These are phyloP conservation scores for Phyllostachys edulis DNA, from an alignment of 176 grass and related monocot species.

Conservation along the genomic window DNA sequence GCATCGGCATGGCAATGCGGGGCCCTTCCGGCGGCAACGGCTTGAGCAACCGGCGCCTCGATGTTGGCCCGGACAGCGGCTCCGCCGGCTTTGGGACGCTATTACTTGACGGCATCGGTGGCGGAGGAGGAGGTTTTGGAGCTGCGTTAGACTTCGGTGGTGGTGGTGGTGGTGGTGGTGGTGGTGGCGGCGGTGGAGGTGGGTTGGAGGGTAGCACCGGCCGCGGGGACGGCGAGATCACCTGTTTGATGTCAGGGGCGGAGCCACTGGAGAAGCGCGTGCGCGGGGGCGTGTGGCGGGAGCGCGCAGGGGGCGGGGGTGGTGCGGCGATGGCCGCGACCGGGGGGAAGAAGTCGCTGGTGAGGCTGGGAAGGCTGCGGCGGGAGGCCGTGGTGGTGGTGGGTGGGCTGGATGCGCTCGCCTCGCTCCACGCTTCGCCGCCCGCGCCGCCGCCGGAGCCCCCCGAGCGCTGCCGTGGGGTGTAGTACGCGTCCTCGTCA, in stretches of 20 bases:
- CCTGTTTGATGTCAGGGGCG: constrained; percentile 74
- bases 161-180: constrained; percentile 35
- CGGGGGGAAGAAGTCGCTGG: constrained; percentile 55
- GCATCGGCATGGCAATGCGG: constrained; percentile 62
- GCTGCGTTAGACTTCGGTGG: constrained; percentile 34
- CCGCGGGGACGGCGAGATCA: constrained; percentile 41
- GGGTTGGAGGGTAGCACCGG: constrained; percentile 43
- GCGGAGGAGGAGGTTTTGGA: constrained; percentile 42
- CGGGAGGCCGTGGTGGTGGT: constrained; percentile 68
- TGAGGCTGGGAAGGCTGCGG: constrained; percentile 79
- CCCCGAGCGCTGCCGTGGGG: constrained; percentile 54
- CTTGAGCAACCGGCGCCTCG: constrained; percentile 75
- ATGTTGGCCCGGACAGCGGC: constrained; percentile 35
- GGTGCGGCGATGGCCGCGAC: constrained; percentile 41
- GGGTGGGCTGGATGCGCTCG: constrained; percentile 65
- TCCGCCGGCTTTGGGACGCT: constrained; percentile 18
- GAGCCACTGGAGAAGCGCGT: constrained; percentile 73
- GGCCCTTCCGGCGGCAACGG: constrained; percentile 71
- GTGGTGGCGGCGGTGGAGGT: constrained; percentile 40
- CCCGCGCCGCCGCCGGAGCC: constrained; percentile 45
- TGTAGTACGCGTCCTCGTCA: constrained; percentile 88
- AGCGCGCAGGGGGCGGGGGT: constrained; percentile 50
- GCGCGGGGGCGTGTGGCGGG: constrained; percentile 71
- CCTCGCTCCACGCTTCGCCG: constrained; percentile 54
- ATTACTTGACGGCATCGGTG: constrained; percentile 35